These are phyloP conservation scores for Fusarium coicis DNA, from an alignment of 2,329 filamentous ascomycete genomes.

Conservation along the genomic window DNA sequence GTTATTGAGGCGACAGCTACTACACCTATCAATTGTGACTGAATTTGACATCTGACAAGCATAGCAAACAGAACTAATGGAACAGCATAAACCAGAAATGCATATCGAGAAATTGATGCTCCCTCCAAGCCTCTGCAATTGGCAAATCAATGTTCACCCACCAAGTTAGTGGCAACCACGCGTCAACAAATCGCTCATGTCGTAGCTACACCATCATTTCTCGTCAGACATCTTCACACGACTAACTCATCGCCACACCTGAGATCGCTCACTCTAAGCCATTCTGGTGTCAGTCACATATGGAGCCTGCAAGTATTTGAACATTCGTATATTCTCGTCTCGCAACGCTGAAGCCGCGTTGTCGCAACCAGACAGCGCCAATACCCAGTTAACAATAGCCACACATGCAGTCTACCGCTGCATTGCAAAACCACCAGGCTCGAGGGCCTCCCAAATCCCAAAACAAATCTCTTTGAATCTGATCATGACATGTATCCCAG, in stretches of 20 bases:
- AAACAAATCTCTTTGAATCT: slow-evolving; percentile 46
- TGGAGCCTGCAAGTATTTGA: slow-evolving; percentile 27
- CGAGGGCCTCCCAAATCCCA: slow-evolving; percentile 47
- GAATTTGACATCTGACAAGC: not conserved
- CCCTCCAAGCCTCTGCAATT: not conserved
- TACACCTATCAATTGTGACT: not conserved
- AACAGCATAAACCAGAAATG: not conserved
- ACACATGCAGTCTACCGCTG: slow-evolving; percentile 45
- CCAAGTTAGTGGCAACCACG: not conserved
- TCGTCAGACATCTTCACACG: not conserved
- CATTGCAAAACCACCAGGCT: slow-evolving; percentile 53
- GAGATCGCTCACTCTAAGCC: not conserved
- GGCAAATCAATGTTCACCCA: not conserved
- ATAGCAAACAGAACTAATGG: not conserved
- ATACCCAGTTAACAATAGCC: slow-evolving; percentile 49
- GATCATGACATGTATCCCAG: slow-evolving; percentile 49
- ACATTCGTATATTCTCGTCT: slow-evolving; percentile 55
- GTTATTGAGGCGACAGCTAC: not conserved
- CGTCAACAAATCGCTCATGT: not conserved
- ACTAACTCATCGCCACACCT: not conserved
- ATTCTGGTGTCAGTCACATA: not conserved
- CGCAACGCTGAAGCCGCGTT: slow-evolving; percentile 46
- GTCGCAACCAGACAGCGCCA: slow-evolving; percentile 49
- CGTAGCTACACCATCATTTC: not conserved
- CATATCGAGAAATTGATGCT: not conserved